phyloP scores from a whole-genome alignment of 176 grass and related monocot genomes.

The Oryza punctata region DNA sequence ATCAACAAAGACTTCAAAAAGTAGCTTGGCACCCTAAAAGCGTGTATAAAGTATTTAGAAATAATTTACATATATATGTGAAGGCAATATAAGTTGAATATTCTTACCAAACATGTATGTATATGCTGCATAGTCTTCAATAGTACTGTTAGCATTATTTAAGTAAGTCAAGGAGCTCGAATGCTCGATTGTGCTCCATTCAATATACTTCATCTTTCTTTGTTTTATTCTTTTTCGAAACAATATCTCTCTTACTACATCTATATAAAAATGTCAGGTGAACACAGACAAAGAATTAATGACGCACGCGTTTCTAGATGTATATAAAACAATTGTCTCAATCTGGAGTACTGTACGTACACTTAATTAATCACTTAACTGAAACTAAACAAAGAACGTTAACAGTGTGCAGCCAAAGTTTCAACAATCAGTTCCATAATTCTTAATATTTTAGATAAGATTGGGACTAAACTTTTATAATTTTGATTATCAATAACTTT shows the following conservation, averaged over 20 bases:
- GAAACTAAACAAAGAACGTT: not conserved
- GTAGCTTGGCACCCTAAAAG: no score
- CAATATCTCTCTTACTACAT: not conserved
- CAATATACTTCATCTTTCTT: not conserved
- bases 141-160: not conserved
- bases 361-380: not conserved
- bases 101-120: not conserved
- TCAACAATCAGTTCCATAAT: no score
- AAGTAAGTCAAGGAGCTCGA: not conserved
- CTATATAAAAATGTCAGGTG: not conserved
- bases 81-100: not conserved
- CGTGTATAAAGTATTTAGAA: no score
- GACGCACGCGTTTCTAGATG: not conserved
- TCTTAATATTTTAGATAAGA: no score
- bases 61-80: no score
- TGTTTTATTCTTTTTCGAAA: no score
- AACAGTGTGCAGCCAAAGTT: not conserved
- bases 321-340: not conserved
- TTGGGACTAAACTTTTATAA: no score
- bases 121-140: not conserved
- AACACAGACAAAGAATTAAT: not conserved
- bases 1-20: no score
- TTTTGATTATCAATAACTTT: no score
- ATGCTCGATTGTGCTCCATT: not conserved
- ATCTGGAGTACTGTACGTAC: not conserved